These are phyloP conservation scores for Cystofilobasidium bisporidii DNA, from an alignment of 768 basidiomycete species.

Conservation along the genomic window DNA sequence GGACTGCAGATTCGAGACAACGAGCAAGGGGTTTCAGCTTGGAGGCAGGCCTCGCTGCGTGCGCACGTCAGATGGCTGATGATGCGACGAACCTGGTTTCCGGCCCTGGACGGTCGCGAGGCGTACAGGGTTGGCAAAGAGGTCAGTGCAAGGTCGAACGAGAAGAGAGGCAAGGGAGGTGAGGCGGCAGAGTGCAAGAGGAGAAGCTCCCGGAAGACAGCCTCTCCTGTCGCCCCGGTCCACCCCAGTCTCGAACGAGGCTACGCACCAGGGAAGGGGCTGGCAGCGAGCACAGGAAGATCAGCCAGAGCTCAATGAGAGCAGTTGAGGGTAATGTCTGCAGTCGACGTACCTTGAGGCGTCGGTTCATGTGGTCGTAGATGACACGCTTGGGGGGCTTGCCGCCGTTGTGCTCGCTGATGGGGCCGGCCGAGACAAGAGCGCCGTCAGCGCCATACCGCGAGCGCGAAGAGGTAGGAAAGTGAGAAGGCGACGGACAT, in stretches of 20 bases:
- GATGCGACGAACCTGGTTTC: slow-evolving; percentile 29
- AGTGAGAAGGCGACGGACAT: slow-evolving; percentile 13
- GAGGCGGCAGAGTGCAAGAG: background rate
- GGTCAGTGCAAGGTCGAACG: background rate
- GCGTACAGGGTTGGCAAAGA: too few species aligned
- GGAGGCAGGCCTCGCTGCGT: too few species aligned
- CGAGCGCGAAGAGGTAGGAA: background rate
- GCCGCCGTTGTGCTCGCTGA: slow-evolving; percentile 24
- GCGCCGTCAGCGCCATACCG: background rate
- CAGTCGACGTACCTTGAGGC: slow-evolving; percentile 25
- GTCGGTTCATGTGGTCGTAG: slow-evolving; percentile 24
- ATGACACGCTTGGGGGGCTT: slow-evolving; percentile 10
- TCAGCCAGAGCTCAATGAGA: slow-evolving; percentile 6
- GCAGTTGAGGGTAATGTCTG: background rate
- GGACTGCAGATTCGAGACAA: background rate
- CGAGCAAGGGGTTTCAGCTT: background rate
- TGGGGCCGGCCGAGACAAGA: too few species aligned
- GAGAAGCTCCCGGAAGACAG: background rate
- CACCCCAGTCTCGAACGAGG: background rate
- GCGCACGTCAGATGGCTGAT: too few species aligned
- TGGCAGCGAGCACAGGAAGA: background rate
- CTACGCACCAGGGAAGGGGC: slow-evolving; percentile 26
- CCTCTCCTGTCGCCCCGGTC: background rate
- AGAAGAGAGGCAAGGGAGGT: background rate
- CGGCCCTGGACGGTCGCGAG: slow-evolving; percentile 18